Conservation (phyloP, 2,329 filamentous ascomycete genomes). For the Talaromyces verruculosus region DNA sequence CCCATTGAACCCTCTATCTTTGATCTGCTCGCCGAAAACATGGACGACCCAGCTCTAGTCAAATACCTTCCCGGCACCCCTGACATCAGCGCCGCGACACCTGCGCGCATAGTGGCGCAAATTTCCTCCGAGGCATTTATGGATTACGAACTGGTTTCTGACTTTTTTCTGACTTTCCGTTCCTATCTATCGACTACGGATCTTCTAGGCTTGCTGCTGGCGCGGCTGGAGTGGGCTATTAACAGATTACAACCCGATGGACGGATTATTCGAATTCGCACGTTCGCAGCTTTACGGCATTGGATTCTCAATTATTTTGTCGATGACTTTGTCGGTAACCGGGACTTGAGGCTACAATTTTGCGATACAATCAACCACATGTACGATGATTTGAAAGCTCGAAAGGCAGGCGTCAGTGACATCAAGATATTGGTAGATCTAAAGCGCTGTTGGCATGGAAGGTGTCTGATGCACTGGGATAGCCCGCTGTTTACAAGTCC, state of each 20-base stretch:
- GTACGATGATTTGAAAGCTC: constrained; percentile 53
- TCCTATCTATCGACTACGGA: constrained; percentile 76
- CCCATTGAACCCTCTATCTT: constrained; percentile 68
- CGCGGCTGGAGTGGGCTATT: constrained; percentile 83
- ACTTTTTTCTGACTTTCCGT: constrained; percentile 96
- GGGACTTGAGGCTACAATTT: constrained; percentile 71
- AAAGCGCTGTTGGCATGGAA: constrained; percentile 95
- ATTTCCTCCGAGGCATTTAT: constrained; percentile 95
- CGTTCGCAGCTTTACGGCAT: constrained; percentile 24
- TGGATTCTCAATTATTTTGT: constrained; percentile 66
- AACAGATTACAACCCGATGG: constrained; percentile 77
- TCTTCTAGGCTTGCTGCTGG: constrained; percentile 78
- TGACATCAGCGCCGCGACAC: constrained; percentile 84
- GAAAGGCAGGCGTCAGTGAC: constrained; percentile 59
- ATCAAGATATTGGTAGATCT: constrained; percentile 89
- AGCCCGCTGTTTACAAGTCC: constrained; percentile 64
- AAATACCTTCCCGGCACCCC: constrained; percentile 71
- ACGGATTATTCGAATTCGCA: constrained; percentile 74
- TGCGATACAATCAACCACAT: constrained; percentile 74
- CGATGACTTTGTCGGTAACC: constrained; percentile 84
- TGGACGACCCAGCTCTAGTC: constrained; percentile 79
- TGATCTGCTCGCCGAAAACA: constrained; percentile 75
- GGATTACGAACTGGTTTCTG: constrained; percentile 93
- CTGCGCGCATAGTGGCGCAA: constrained; percentile 86
- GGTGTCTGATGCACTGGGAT: constrained; percentile 89